phyloP scores from a whole-genome alignment of 208 protist genomes.

The Crithidia brevicula region DNA sequence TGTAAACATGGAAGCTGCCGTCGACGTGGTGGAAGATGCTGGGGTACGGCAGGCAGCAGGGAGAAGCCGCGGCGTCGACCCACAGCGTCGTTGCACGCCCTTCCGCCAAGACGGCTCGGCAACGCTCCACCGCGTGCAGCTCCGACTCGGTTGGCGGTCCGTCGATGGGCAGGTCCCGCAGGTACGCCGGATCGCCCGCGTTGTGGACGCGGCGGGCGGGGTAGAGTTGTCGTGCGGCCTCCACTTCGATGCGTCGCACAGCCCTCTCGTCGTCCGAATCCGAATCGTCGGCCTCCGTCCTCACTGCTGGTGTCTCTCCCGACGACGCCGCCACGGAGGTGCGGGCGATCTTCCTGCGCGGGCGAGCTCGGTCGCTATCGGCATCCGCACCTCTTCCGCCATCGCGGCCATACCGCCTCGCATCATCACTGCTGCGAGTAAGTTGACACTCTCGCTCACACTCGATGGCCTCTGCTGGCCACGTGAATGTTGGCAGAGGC shows the following conservation, averaged over 20 bases:
- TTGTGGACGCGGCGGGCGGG: conserved; percentile 35
- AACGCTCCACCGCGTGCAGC: conserved; percentile 29
- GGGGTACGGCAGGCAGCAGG: conserved; percentile 47
- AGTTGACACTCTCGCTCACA: conserved; percentile 5
- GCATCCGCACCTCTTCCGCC: too few species aligned
- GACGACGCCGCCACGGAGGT: background rate
- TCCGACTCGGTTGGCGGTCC: conserved; percentile 39
- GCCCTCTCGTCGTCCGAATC: conserved; percentile 28
- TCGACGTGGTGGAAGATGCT: conserved; percentile 89
- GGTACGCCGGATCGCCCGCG: conserved; percentile 6
- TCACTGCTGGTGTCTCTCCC: background rate
- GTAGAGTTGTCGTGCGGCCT: conserved; percentile 38
- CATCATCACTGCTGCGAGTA: background rate
- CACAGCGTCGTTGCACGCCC: conserved; percentile 7
- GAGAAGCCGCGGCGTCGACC: background rate
- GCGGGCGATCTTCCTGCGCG: too few species aligned
- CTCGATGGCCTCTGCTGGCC: conserved; percentile 18
- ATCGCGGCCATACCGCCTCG: too few species aligned
- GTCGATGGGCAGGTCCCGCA: conserved; percentile 55
- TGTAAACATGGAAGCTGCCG: conserved; percentile 76
- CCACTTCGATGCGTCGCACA: conserved; percentile 17
- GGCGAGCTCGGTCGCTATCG: too few species aligned
- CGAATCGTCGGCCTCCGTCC: background rate
- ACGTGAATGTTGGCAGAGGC: conserved; percentile 24
- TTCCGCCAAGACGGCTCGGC: background rate